phyloP scores from a whole-genome alignment of 805 yeast genomes.

The Candida vartiovaarae region DNA sequence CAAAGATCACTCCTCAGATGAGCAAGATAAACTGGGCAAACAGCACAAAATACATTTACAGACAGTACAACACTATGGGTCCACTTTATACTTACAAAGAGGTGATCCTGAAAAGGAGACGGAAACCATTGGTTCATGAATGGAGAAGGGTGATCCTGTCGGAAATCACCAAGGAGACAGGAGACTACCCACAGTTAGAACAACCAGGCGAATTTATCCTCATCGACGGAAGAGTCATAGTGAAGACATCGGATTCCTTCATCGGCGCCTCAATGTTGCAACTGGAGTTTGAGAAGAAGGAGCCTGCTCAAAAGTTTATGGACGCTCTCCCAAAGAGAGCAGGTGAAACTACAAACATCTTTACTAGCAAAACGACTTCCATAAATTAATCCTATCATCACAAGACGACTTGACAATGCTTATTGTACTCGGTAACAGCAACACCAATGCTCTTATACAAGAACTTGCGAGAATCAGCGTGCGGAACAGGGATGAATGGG shows the following conservation, averaged over 20 bases:
- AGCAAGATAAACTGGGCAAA: slow-evolving; percentile 43
- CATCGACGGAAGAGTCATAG: slow-evolving; percentile 22
- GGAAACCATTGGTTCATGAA: slow-evolving; percentile 21
- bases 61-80: slow-evolving; percentile 48
- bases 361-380: slow-evolving; percentile 2
- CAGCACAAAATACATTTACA: slow-evolving; percentile 31
- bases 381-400: slow-evolving; percentile 6
- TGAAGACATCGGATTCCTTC: slow-evolving; percentile 39
- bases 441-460: slow-evolving; percentile 66
- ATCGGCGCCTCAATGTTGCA: slow-evolving; percentile 35
- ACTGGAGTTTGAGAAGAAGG: slow-evolving; percentile 48
- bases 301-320: slow-evolving; percentile 39
- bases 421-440: slow-evolving; percentile 79
- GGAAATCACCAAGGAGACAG: slow-evolving; percentile 23
- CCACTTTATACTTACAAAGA: slow-evolving; percentile 42
- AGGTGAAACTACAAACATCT: slow-evolving; percentile 25
- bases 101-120: slow-evolving; percentile 28
- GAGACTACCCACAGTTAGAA: not conserved
- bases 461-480: slow-evolving; percentile 51
- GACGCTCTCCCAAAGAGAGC: slow-evolving; percentile 39
- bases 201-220: slow-evolving; percentile 27
- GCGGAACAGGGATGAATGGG: slow-evolving; percentile 80
- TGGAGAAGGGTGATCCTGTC: slow-evolving; percentile 43
- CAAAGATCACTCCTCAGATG: slow-evolving; percentile 40
- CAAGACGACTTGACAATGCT: slow-evolving; percentile 48